phyloP scores from a whole-genome alignment of 306 rosid genomes.

The Fagus sylvatica region DNA sequence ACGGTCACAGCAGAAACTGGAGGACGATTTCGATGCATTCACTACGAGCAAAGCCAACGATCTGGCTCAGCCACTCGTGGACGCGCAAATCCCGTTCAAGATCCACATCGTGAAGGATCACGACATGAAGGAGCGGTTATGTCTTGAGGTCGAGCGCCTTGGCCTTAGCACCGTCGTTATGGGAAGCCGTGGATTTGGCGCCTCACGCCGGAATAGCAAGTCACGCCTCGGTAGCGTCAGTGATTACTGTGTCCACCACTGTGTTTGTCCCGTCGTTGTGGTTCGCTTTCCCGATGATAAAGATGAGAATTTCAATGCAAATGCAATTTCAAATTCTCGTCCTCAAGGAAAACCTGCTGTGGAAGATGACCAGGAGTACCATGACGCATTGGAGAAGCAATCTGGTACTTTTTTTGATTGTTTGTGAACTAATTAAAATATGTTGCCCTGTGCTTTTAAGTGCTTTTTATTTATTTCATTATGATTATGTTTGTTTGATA shows the following conservation, averaged over 20 bases:
- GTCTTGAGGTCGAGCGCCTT: conserved; percentile 90
- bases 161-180: conserved; percentile 84
- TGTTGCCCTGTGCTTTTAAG: neutral
- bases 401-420: neutral
- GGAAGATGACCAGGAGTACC: conserved; percentile 32
- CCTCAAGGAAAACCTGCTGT: neutral
- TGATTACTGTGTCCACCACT: conserved; percentile 86
- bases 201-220: conserved; percentile 48
- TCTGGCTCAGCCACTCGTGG: conserved; percentile 68
- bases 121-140: conserved; percentile 90
- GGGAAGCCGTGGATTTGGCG: conserved; percentile 94
- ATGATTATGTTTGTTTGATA: too few relatives aligned
- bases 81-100: conserved; percentile 68
- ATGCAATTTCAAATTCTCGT: neutral
- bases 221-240: conserved; percentile 81
- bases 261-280: conserved; percentile 89
- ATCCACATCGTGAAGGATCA: conserved; percentile 93
- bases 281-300: conserved; percentile 52
- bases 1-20: conserved; percentile 58
- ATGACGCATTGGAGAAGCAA: conserved; percentile 31
- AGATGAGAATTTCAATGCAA: neutral
- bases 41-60: conserved; percentile 68
- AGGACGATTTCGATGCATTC: conserved; percentile 73
- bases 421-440: neutral
- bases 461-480: neutral